These are phyloP conservation scores for Beauveria rudraprayagi DNA, from an alignment of 2,329 filamentous ascomycete genomes.

Conservation along the genomic window DNA sequence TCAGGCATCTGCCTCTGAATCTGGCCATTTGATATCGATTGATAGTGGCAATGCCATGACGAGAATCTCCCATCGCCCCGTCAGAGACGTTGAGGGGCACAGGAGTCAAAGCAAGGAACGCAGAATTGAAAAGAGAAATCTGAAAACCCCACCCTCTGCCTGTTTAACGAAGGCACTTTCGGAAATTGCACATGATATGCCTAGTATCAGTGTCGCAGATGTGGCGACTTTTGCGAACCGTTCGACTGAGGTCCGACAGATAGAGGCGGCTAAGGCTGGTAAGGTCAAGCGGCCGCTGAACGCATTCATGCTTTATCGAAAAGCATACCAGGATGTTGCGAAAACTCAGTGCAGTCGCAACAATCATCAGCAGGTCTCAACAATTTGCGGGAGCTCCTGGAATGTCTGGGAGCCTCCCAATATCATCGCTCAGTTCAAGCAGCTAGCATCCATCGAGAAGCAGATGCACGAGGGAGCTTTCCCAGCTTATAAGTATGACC, in stretches of 20 bases:
- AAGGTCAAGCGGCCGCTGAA: slow-evolving; percentile 93
- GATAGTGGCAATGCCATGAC: not conserved
- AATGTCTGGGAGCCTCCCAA: slow-evolving; percentile 60
- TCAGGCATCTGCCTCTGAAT: not conserved
- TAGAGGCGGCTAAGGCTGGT: slow-evolving; percentile 60
- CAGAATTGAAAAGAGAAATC: not conserved
- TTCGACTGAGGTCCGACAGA: slow-evolving; percentile 53
- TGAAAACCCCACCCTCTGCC: not conserved
- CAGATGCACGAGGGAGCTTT: slow-evolving; percentile 79
- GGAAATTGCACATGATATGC: slow-evolving; percentile 56
- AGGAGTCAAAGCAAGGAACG: not conserved
- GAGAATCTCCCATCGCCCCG: not conserved
- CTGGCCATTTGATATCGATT: not conserved
- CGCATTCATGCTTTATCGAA: slow-evolving; percentile 95
- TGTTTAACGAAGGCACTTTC: slow-evolving; percentile 52
- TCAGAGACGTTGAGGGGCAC: not conserved
- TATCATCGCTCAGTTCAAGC: slow-evolving; percentile 67
- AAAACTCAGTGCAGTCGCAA: slow-evolving; percentile 76
- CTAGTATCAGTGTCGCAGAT: slow-evolving; percentile 58
- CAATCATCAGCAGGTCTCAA: slow-evolving; percentile 89
- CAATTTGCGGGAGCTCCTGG: slow-evolving; percentile 83
- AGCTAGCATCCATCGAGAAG: slow-evolving; percentile 71
- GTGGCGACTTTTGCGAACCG: slow-evolving; percentile 76
- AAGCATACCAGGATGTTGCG: slow-evolving; percentile 79
- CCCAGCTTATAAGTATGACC: slow-evolving; percentile 90